Percentiles rank a stretch among this genome's conserved stretches.
Evolutionary conservation across 1,139 yeast species (phyloP).

Genomic region (Diutina neorugosa): DNA sequence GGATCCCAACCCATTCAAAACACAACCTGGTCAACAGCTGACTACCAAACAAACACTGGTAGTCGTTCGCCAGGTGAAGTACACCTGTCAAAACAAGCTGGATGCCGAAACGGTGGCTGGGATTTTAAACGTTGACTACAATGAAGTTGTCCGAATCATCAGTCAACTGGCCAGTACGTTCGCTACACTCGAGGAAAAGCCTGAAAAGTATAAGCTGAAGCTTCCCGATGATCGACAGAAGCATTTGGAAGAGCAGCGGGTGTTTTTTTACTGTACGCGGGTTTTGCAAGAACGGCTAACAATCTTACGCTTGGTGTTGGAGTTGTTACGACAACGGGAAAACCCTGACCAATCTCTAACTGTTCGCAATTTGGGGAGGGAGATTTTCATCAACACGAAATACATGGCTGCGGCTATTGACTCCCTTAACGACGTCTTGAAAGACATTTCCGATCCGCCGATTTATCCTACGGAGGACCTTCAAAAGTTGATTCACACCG

Average conservation of each 20-base stretch:
- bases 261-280: conserved; percentile 19
- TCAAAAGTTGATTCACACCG: conserved; percentile 10
- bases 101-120: conserved; percentile 30
- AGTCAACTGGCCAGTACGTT: conserved; percentile 20
- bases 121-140: conserved; percentile 20
- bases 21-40: neutral
- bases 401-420: conserved; percentile 18
- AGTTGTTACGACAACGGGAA: conserved; percentile 25
- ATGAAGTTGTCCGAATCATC: conserved; percentile 36
- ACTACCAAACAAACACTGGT: neutral
- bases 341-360: conserved; percentile 18
- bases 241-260: conserved; percentile 18
- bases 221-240: conserved; percentile 25
- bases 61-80: conserved; percentile 23
- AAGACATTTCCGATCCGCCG: conserved; percentile 5
- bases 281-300: conserved; percentile 36
- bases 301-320: conserved; percentile 26
- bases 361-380: conserved; percentile 26
- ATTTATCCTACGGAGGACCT: neutral
- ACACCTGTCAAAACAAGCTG: conserved; percentile 18
- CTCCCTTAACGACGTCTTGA: conserved; percentile 9
- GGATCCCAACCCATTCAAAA: conserved; percentile 24
- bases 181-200: conserved; percentile 19
- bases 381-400: conserved; percentile 18
- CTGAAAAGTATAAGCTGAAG: conserved; percentile 18